Conservation (phyloP, 148 eudicot species). For the Camellia japonica region DNA sequence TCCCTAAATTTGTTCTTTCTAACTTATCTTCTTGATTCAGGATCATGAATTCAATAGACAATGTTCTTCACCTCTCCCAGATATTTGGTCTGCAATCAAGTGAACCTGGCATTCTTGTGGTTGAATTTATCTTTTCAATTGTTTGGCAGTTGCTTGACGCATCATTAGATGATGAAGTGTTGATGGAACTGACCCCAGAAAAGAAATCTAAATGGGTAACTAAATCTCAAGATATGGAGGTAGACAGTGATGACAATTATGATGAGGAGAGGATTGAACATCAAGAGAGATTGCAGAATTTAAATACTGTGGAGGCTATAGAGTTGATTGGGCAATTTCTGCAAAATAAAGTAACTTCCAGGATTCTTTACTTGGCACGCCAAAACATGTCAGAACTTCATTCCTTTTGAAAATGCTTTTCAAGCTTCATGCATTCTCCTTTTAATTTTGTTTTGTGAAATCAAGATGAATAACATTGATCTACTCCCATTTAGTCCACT, state of each 20-base stretch:
- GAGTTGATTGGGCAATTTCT: conserved; percentile 67
- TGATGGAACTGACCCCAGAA: conserved; percentile 65
- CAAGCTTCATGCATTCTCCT: conserved; percentile 9
- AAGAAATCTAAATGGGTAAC: conserved; percentile 54
- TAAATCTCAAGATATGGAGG: conserved; percentile 59
- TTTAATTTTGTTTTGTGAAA: conserved; percentile 2
- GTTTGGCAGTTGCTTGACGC: conserved; percentile 91
- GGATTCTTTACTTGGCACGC: conserved; percentile 77
- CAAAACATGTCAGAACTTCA: conserved; percentile 74
- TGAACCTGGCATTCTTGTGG: conserved; percentile 58
- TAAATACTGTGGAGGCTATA: conserved; percentile 63
- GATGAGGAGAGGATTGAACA: conserved; percentile 50
- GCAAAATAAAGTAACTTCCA: conserved; percentile 62
- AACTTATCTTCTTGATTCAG: conserved; percentile 41
- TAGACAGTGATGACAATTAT: conserved; percentile 38
- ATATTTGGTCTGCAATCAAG: conserved; percentile 50
- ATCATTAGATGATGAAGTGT: conserved; percentile 84
- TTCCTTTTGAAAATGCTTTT: conserved; percentile 17
- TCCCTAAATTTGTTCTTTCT: background rate
- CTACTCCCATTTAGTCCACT: background rate
- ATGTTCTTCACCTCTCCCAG: conserved; percentile 59
- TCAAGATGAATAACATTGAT: background rate
- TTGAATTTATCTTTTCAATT: conserved; percentile 57
- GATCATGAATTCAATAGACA: conserved; percentile 59
- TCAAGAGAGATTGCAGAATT: conserved; percentile 47